Percentiles rank a stretch among this genome's conserved stretches.
Evolutionary conservation across 2,329 filamentous ascomycete genomes (phyloP).

Genomic region (Aphanocladium album): DNA sequence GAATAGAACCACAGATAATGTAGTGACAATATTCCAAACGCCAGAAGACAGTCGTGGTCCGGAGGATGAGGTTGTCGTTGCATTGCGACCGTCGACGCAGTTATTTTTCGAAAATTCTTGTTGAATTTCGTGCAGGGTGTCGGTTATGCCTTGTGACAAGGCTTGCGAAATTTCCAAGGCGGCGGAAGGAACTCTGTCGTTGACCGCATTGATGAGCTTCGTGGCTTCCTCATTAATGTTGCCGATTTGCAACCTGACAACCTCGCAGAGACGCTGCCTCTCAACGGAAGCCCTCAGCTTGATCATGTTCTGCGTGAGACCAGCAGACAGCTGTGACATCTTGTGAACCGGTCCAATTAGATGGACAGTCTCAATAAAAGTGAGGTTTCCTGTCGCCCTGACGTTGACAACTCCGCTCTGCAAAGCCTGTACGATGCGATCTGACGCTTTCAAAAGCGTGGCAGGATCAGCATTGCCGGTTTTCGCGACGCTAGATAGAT

Average conservation of each 20-base stretch:
- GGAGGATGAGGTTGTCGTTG: not conserved
- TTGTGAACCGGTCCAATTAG: slow-evolving; percentile 6
- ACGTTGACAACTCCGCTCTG: not conserved
- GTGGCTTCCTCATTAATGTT: slow-evolving; percentile 1
- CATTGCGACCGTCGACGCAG: slow-evolving; percentile 6
- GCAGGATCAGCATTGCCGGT: slow-evolving; percentile 1
- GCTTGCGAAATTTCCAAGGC: not conserved
- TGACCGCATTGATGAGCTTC: not conserved
- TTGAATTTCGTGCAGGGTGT: not conserved
- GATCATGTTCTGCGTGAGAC: not conserved
- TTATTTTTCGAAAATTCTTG: not conserved
- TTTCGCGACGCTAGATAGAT: not conserved
- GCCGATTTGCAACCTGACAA: slow-evolving; percentile 15
- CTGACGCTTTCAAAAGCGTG: slow-evolving; percentile 1
- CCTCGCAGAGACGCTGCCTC: slow-evolving; percentile 21
- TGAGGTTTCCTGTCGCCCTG: not conserved
- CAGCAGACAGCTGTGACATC: not conserved
- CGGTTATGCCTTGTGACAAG: slow-evolving; percentile 6
- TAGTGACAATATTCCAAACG: not conserved
- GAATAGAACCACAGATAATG: not conserved
- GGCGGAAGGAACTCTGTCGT: not conserved
- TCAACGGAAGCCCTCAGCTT: slow-evolving; percentile 19
- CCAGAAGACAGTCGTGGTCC: not conserved
- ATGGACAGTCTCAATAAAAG: slow-evolving; percentile 7
- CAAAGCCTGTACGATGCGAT: not conserved